phyloP scores from a whole-genome alignment of 1,284 basidiomycete genomes.

The Gomphus bonarii region DNA sequence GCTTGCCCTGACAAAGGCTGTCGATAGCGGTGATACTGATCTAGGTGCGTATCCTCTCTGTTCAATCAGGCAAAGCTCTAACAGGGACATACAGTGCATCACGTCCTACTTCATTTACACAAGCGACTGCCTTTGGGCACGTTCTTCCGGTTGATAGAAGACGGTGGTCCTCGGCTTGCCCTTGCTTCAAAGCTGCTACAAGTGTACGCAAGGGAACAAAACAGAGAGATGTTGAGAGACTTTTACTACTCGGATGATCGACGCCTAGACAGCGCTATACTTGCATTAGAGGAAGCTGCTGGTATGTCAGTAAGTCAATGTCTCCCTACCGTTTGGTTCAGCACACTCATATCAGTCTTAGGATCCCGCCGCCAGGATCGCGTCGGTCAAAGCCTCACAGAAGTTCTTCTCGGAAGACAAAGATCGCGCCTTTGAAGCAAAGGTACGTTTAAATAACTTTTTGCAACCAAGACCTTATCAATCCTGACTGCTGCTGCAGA shows the following conservation, averaged over 20 bases:
- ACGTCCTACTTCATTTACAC: constrained; percentile 81
- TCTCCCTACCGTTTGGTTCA: not conserved
- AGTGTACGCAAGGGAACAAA: constrained; percentile 84
- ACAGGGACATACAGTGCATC: constrained; percentile 55
- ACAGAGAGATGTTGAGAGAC: constrained; percentile 85
- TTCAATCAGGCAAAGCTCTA: not conserved
- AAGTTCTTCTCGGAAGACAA: constrained; percentile 95
- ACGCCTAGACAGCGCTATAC: constrained; percentile 80
- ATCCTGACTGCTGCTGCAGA: constrained; percentile 37
- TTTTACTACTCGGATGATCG: constrained; percentile 99
- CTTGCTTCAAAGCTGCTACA: constrained; percentile 72
- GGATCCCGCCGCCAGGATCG: constrained; percentile 62
- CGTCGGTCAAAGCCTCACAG: constrained; percentile 71
- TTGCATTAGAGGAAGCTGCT: constrained; percentile 78
- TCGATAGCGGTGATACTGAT: constrained; percentile 93
- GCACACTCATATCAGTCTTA: constrained; percentile 21
- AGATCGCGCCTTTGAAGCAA: constrained; percentile 82
- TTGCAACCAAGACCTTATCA: not conserved
- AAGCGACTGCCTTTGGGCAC: constrained; percentile 78
- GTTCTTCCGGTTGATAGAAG: constrained; percentile 93
- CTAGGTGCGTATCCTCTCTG: constrained; percentile 46
- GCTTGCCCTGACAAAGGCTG: constrained; percentile 81
- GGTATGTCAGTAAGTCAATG: constrained; percentile 39
- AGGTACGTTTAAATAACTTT: constrained; percentile 36
- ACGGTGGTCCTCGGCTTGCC: constrained; percentile 64